Conservation (phyloP, 2,329 filamentous ascomycete genomes). For the Dactylellina sp. region DNA sequence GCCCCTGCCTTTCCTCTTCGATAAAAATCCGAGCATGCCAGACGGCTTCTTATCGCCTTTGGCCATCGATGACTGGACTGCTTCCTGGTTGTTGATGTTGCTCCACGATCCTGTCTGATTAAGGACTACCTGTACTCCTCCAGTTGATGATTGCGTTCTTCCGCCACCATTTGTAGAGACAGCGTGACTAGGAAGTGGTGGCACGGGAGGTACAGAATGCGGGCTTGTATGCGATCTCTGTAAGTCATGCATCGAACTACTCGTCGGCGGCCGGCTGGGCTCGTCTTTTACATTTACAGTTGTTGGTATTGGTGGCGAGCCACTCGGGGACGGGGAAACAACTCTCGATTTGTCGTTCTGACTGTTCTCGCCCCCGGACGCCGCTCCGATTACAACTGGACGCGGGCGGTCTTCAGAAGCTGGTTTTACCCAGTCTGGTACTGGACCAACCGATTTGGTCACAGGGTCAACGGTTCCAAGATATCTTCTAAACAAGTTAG, state of each 20-base stretch:
- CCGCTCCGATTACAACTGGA: slow-evolving; percentile 48
- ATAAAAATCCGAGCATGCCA: slow-evolving; percentile 90
- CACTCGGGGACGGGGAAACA: slow-evolving; percentile 59
- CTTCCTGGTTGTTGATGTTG: slow-evolving; percentile 84
- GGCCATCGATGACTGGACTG: slow-evolving; percentile 58
- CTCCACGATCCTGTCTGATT: slow-evolving; percentile 92
- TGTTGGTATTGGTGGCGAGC: slow-evolving; percentile 60
- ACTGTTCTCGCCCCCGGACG: slow-evolving; percentile 57
- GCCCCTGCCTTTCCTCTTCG: slow-evolving; percentile 86
- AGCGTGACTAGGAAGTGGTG: slow-evolving; percentile 73
- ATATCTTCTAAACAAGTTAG: slow-evolving; percentile 61
- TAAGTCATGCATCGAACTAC: slow-evolving; percentile 60
- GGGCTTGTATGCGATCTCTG: slow-evolving; percentile 57
- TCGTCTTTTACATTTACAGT: slow-evolving; percentile 59
- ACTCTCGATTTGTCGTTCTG: slow-evolving; percentile 58
- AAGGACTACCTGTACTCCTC: slow-evolving; percentile 89
- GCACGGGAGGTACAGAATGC: slow-evolving; percentile 64
- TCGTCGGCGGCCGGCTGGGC: slow-evolving; percentile 61
- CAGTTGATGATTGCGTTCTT: slow-evolving; percentile 63
- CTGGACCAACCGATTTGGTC: slow-evolving; percentile 59
- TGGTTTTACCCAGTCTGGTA: slow-evolving; percentile 60
- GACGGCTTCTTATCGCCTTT: slow-evolving; percentile 72
- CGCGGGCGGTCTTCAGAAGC: slow-evolving; percentile 49
- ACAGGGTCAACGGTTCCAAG: slow-evolving; percentile 61
- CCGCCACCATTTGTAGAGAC: slow-evolving; percentile 73